Evolutionary conservation across 805 yeast genomes (phyloP), one percentile per base, ranked within the genome.

Genomic region (Saccharomycopsis fermentans): DNA sequence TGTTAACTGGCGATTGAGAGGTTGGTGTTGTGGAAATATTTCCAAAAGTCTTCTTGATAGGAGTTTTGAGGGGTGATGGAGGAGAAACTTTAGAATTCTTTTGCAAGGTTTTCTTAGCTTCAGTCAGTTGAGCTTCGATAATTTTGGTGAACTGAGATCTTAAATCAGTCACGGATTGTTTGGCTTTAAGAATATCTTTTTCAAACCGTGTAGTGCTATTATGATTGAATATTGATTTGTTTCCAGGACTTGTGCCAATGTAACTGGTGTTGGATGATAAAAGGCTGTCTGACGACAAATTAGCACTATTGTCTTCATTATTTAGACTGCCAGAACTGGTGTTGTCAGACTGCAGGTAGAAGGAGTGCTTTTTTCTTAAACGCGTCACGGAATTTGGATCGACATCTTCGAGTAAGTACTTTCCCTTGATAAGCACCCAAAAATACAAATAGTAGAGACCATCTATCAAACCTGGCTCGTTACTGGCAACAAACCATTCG

Each of bases 101-200:
- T 19, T n/a, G 32, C 12, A 19, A 50, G 19, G 19, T n/a, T 17
- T 54, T 26, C n/a, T n/a, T 27, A 6, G 50, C 50, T n/a, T 57
- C 58, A 6, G 37, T 50, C 34, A 34, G 34, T 34, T 60, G 59
- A 11, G 43, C 62, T 17, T 61, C 58, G n/a, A 61, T 61, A 11
- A 61, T 56, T 37, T 57, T 61, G 17, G 62, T 56, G 43, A 61
- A 61, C 36, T 61, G 60, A 14, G 55, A 50, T 26, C 60, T 47
- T 29, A 61, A 54, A 43, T 61, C 63, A 19, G 52, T 52, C 9
- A 61, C 63, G 12, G 60, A 56, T 39, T 61, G 43, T 36, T 51
- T 61, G 35, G 63, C 63, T 35, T 57, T 61, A 4, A 61, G 34
- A n/a, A 61, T 61, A 32, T 61, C 63, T 40, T 58, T 58, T 37